Evolutionary conservation across 768 basidiomycete species (phyloP).

Genomic region (Tulasnella sp.): DNA sequence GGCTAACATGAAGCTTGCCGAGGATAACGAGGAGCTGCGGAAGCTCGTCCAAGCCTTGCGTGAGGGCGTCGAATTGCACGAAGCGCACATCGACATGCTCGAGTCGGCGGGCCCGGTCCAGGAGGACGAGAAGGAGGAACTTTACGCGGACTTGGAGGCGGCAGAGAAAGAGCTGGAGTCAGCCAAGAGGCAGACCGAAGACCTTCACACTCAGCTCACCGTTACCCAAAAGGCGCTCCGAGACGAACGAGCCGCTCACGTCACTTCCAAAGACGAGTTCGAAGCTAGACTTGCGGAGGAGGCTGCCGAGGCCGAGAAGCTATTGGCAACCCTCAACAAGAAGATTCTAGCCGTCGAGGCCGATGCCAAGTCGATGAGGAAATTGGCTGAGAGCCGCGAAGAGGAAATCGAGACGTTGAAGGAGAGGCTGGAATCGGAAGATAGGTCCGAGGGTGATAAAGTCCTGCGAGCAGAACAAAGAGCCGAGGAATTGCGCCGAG

Average conservation of each 20-base stretch:
- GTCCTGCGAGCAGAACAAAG: slow-evolving; percentile 11
- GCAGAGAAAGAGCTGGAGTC: slow-evolving; percentile 40
- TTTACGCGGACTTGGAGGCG: slow-evolving; percentile 54
- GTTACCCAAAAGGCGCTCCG: background rate
- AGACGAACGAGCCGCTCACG: background rate
- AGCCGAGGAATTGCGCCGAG: slow-evolving; percentile 31
- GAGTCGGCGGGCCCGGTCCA: slow-evolving; percentile 27
- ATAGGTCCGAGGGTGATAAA: slow-evolving; percentile 17
- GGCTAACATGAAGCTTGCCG: background rate
- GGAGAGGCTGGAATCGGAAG: slow-evolving; percentile 54
- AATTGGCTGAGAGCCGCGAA: slow-evolving; percentile 58
- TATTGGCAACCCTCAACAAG: background rate
- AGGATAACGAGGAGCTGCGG: slow-evolving; percentile 14
- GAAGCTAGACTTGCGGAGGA: background rate
- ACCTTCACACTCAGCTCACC: background rate
- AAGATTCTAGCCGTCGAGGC: background rate
- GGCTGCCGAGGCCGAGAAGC: background rate
- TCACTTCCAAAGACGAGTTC: background rate
- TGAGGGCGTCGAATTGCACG: background rate
- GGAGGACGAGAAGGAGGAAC: slow-evolving; percentile 44
- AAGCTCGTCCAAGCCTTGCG: background rate
- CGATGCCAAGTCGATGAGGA: background rate
- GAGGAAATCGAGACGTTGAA: slow-evolving; percentile 51
- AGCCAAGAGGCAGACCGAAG: background rate
- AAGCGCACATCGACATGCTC: slow-evolving; percentile 27